Evolutionary conservation across 2,329 filamentous ascomycete species (phyloP).

Genomic region (Venturia oleaginea): DNA sequence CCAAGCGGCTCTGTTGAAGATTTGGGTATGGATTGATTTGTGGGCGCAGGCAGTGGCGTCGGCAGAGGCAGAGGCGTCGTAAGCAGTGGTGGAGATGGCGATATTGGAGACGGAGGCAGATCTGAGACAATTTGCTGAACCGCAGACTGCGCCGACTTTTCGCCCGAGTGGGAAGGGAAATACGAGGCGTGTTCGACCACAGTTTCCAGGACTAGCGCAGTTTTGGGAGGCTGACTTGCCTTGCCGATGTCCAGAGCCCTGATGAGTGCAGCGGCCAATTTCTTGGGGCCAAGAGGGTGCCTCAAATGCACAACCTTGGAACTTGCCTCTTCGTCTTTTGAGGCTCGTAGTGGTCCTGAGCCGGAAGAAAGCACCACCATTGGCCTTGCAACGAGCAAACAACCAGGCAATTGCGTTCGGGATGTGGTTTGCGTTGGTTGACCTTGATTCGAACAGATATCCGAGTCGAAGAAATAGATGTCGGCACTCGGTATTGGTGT

Average conservation of each 20-base stretch:
- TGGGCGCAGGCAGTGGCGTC: background rate
- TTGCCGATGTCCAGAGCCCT: constrained; percentile 6
- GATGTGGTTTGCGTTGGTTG: background rate
- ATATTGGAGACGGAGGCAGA: background rate
- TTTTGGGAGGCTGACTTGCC: background rate
- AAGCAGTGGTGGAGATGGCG: background rate
- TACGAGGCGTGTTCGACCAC: background rate
- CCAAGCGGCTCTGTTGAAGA: background rate
- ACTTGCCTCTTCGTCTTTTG: background rate
- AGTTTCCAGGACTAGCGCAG: background rate
- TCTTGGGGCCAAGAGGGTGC: constrained; percentile 3
- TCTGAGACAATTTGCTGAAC: background rate
- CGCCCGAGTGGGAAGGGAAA: background rate
- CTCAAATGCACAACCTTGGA: background rate
- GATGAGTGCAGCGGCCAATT: background rate
- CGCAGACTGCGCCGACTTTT: background rate
- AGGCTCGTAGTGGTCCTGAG: background rate
- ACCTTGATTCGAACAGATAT: background rate
- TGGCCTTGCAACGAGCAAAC: background rate
- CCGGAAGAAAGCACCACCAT: constrained; percentile 3
- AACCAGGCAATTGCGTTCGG: background rate
- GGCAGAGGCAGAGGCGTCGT: background rate
- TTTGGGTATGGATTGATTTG: background rate
- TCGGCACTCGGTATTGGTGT: background rate
- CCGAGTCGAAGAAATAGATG: constrained; percentile 11